Evolutionary conservation across 192 early-diverging fungal species (phyloP).

Genomic region (Pilaira anomala): DNA sequence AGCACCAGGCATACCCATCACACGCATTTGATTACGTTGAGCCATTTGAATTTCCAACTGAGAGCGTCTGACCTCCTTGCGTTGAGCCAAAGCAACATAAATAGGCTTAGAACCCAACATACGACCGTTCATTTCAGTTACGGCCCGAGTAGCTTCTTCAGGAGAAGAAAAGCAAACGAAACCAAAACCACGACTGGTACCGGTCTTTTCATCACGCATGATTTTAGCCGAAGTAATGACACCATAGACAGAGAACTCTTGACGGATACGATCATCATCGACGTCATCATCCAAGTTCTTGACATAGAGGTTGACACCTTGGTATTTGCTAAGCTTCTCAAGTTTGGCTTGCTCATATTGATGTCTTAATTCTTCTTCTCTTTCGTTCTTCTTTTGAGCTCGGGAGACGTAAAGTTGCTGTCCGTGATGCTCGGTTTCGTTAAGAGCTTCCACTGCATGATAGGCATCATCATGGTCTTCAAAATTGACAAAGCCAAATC

Average conservation of each 20-base stretch:
- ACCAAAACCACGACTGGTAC: conserved; percentile 88
- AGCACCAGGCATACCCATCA: conserved; percentile 39
- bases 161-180: conserved; percentile 99
- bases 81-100: conserved; percentile 97
- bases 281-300: conserved; percentile 98
- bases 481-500: conserved; percentile 98
- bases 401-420: conserved; percentile 94
- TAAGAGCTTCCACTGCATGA: conserved; percentile 85
- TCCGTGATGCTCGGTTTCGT: conserved; percentile 88
- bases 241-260: conserved; percentile 95
- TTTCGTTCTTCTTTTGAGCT: conserved; percentile 98
- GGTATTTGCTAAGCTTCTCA: conserved; percentile 98
- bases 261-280: conserved; percentile 93
- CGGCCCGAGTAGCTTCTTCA: conserved; percentile 97
- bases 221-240: conserved; percentile 96
- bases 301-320: conserved; percentile 98
- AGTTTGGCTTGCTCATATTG: conserved; percentile 94
- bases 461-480: conserved; percentile 85
- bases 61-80: conserved; percentile 93
- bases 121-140: conserved; percentile 97
- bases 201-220: conserved; percentile 90
- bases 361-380: conserved; percentile 91
- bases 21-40: conserved; percentile 82
- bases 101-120: conserved; percentile 94
- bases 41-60: conserved; percentile 96